Conservation (phyloP, 306 rosid genomes). For the Ochetophila trinervis region DNA sequence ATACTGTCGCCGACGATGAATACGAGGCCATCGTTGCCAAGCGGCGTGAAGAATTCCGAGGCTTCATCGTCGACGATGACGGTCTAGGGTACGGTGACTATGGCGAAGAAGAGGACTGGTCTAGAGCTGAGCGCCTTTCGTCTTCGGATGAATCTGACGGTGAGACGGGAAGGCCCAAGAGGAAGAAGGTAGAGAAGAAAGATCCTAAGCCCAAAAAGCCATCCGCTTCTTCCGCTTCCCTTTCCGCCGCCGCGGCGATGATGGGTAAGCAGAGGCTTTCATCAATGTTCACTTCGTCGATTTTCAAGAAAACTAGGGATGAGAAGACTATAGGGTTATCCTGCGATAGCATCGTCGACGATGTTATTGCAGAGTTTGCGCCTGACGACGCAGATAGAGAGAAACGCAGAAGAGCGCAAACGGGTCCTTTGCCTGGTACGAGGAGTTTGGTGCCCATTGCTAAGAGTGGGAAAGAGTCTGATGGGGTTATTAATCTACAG, state of each 20-base stretch:
- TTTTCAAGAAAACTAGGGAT: constrained; percentile 59
- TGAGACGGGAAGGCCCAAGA: constrained; percentile 48
- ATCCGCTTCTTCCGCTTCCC: constrained; percentile 60
- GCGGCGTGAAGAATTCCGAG: constrained; percentile 65
- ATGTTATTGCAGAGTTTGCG: constrained; percentile 80
- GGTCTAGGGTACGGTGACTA: constrained; percentile 84
- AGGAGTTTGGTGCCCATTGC: constrained; percentile 20
- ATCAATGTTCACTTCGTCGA: constrained; percentile 81
- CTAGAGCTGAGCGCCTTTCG: constrained; percentile 45
- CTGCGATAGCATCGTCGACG: constrained; percentile 69
- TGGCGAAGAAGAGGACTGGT: constrained; percentile 99
- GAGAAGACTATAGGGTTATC: constrained; percentile 48
- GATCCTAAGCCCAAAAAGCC: constrained; percentile 52
- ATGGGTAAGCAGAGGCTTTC: constrained; percentile 78
- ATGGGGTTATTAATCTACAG: constrained; percentile 18
- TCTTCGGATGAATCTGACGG: constrained; percentile 77
- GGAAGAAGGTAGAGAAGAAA: constrained; percentile 60
- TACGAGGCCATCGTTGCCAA: constrained; percentile 79
- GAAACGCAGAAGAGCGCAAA: constrained; percentile 51
- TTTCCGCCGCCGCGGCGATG: constrained; percentile 85
- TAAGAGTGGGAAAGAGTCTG: constrained; percentile 26
- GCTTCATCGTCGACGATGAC: constrained; percentile 78
- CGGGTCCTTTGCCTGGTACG: constrained; percentile 4
- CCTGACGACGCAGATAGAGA: constrained; percentile 76
- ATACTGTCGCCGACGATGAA: constrained; percentile 70